Evolutionary conservation across 352 stramenopile species (phyloP), one percentile per base, ranked within the genome.

Genomic region (Phytophthora aleatoria): DNA sequence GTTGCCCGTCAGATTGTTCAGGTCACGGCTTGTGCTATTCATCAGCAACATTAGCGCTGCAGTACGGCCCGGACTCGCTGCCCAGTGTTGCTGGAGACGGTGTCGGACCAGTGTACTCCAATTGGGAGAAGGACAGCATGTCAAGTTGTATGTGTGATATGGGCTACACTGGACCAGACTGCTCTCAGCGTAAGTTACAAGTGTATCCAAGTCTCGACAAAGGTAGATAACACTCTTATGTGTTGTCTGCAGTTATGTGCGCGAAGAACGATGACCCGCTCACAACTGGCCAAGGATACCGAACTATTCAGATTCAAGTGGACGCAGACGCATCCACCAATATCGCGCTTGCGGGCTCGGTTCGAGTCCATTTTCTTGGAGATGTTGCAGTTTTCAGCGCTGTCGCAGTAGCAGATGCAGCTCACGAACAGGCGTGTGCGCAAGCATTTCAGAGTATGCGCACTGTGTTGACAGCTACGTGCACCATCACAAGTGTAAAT

Each of bases 231-330:
- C 38, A 26, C 20, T 27, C 12, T 3, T 27, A 27, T 3, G 27
- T 24, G 24, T 28, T 11, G 41, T 59, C 42, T 36, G 15, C 10
- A 89, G 77, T 76, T 20, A 94, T 95, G 82, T 96, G 90, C 41
- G 83, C 87, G 9, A 95, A 95, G 76, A 89, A 90, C 31, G 87
- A 97, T 62, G 85, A 97, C 49, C 89, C 85, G 1, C 62, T 97
- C 9, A 95, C 89, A 5, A 84, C 83, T 3, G 57, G 75, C 5
- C 87, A 97, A 72, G 64, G 55, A 7, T 83, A 78, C 50, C 81
- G 85, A 12, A 74, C 70, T 0, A 92, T 92, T 64, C 72, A 71
- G 33, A 79, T 94, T 35, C 76, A 69, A 16, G 65, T 88, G 7
- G 75, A 75, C 0, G 79, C 61, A 13, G 67, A 72, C 13, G 31